Evolutionary conservation across 1,284 basidiomycete species (phyloP), one percentile per base, ranked within the genome.

Genomic region (Puccinia novopanici): DNA sequence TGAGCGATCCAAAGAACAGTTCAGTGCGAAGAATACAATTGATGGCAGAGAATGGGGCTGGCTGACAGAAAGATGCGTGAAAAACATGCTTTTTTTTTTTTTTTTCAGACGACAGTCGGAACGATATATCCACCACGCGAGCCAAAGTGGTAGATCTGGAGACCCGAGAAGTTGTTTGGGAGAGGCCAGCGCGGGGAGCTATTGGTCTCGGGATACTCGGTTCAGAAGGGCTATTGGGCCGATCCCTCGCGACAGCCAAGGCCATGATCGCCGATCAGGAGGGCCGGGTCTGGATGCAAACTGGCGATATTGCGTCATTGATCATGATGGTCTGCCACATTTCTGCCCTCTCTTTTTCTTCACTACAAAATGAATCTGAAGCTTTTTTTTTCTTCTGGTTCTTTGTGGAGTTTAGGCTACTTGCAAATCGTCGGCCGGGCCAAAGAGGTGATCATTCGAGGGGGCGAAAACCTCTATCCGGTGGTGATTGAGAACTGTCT

Each of bases 371-470:
- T n/a, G n/a, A n/a, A n/a, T n/a, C n/a, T n/a, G n/a, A n/a, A n/a
- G n/a, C n/a, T n/a, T n/a, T n/a, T n/a, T n/a, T n/a, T n/a, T n/a
- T n/a, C n/a, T n/a, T n/a, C n/a, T n/a, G n/a, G n/a, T n/a, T n/a
- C n/a, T n/a, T n/a, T n/a, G n/a, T n/a, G n/a, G n/a, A n/a, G n/a
- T n/a, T n/a, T 45, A 75, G 74, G 74, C 5, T 82, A 80, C 57
- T 61, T 82, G 27, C 45, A 52, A 6, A 82, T 82, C 27, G 63
- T 79, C 3, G 82, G 82, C 12, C 54, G 82, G 30, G 75, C 79
- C n/a, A 82, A 82, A 42, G 82, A 82, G n/a, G 79, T 82, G 27
- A 82, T 82, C 63, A 80, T 82, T 24, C 61, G 82, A 48, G 82
- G 82, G 3, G 82, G 82, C 15, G 82, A 82, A 57, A 82, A 82